A percentile compares a stretch with the other conserved stretches of the same genome.
phyloP scores from a whole-genome alignment of 1,284 basidiomycete genomes.

The Mycena citricolor region DNA sequence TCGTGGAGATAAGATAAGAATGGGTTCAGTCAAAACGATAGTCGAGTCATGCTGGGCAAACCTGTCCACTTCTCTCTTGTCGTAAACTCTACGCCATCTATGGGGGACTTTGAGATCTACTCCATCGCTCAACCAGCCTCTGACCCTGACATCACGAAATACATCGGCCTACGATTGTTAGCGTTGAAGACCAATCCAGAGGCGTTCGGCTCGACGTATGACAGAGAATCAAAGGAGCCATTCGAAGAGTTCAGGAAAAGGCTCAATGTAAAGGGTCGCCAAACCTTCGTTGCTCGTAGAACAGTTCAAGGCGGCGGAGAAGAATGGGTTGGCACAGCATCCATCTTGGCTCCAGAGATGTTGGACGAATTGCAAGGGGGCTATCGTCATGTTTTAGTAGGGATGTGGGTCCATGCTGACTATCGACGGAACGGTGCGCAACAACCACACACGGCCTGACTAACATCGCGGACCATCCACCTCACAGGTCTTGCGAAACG shows the following conservation, averaged over 20 bases:
- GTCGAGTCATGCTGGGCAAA: too few relatives aligned
- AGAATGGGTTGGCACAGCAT: constrained; percentile 34
- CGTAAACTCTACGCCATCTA: too few relatives aligned
- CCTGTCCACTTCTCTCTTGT: too few relatives aligned
- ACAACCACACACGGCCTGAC: background rate
- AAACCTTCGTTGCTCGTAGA: constrained; percentile 30
- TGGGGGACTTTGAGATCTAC: too few relatives aligned
- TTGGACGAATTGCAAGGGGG: constrained; percentile 20
- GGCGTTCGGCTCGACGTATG: constrained; percentile 36
- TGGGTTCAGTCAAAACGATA: too few relatives aligned
- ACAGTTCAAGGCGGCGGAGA: constrained; percentile 7
- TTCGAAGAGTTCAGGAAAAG: constrained; percentile 34
- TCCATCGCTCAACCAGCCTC: constrained; percentile 26
- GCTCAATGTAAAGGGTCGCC: constrained; percentile 28
- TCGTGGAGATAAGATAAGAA: too few relatives aligned
- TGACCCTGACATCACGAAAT: constrained; percentile 27
- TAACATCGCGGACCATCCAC: too few relatives aligned
- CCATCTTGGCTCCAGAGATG: constrained; percentile 30
- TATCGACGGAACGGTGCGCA: constrained; percentile 19
- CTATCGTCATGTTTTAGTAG: constrained; percentile 31
- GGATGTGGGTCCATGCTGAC: constrained; percentile 24
- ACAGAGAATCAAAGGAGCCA: constrained; percentile 31
- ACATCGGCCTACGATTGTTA: constrained; percentile 33
- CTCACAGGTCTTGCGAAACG: constrained; percentile 14
- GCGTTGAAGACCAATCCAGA: constrained; percentile 35